These are phyloP conservation scores for Paraconiothyrium brasiliense DNA, from an alignment of 2,329 filamentous ascomycete genomes.

Conservation along the genomic window DNA sequence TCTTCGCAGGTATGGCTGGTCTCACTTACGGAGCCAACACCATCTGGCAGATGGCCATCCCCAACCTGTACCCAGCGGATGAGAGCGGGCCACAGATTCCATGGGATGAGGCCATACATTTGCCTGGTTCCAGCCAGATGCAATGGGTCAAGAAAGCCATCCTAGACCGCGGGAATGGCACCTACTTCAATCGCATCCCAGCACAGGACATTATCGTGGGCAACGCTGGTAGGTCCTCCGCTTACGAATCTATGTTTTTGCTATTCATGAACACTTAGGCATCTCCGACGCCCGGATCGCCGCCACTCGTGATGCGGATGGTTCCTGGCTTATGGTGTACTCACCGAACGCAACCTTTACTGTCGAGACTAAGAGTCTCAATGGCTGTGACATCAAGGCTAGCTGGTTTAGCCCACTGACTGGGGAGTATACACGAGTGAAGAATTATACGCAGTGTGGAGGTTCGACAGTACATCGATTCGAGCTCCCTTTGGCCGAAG, in stretches of 20 bases:
- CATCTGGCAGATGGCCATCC: slow-evolving; percentile 2
- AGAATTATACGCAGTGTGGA: background rate
- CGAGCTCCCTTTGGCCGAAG: background rate
- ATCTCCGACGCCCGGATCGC: slow-evolving; percentile 1
- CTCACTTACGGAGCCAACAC: slow-evolving; percentile 6
- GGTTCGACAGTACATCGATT: background rate
- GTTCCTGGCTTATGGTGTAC: slow-evolving; percentile 4
- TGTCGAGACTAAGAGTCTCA: slow-evolving; percentile 3
- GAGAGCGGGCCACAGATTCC: background rate
- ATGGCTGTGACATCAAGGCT: background rate
- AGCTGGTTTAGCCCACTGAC: slow-evolving; percentile 3
- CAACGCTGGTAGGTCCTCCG: background rate
- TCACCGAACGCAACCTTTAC: slow-evolving; percentile 5
- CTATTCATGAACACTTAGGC: background rate
- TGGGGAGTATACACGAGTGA: background rate
- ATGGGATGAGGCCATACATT: background rate
- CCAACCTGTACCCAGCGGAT: background rate
- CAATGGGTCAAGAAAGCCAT: slow-evolving; percentile 7
- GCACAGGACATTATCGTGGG: background rate
- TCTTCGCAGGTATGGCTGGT: slow-evolving; percentile 6
- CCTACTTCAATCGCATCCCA: slow-evolving; percentile 3
- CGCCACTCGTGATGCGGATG: background rate
- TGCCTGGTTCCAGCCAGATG: slow-evolving; percentile 7
- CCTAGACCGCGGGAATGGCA: background rate
- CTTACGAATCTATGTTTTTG: background rate